phyloP scores from a whole-genome alignment of 2,329 filamentous ascomycete genomes.

The Emericellopsis atlantica region DNA sequence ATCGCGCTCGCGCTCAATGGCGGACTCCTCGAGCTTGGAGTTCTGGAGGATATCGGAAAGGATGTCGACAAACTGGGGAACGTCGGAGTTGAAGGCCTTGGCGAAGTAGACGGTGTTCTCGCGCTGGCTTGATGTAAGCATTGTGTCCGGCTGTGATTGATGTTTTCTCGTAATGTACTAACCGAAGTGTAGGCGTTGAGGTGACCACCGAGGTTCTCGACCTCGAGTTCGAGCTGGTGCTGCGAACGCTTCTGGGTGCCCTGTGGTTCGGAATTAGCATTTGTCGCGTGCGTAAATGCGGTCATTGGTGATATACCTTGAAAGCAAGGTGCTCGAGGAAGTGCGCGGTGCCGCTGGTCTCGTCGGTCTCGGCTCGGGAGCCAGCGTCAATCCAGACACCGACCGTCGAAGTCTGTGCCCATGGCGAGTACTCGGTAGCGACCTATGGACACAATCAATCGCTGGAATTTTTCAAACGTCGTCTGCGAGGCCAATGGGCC shows the following conservation, averaged over 20 bases:
- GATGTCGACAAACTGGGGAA: conserved; percentile 93
- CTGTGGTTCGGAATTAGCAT: conserved; percentile 25
- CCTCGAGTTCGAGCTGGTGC: conserved; percentile 96
- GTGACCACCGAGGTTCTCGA: conserved; percentile 99
- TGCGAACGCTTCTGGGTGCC: conserved; percentile 90
- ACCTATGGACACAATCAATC: conserved; percentile 45
- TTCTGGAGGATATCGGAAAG: conserved; percentile 98
- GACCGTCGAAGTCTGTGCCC: conserved; percentile 95
- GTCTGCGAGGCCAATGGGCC: conserved; percentile 22
- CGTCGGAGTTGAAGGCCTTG: conserved; percentile 96
- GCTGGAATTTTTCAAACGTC: conserved; percentile 6
- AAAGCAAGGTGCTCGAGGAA: conserved; percentile 99
- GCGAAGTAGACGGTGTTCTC: conserved; percentile 99
- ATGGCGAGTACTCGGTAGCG: conserved; percentile 94
- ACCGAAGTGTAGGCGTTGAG: conserved; percentile 99
- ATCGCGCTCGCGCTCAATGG: conserved; percentile 95
- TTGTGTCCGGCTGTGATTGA: neutral
- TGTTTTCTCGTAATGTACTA: conserved; percentile 28
- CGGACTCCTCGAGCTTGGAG: conserved; percentile 87
- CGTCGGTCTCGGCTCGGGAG: conserved; percentile 93
- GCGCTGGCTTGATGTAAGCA: conserved; percentile 39
- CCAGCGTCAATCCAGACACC: conserved; percentile 99
- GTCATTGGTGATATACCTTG: conserved; percentile 54
- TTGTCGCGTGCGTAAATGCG: neutral
- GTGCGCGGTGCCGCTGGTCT: conserved; percentile 98